These are phyloP conservation scores for Trichoderma gracile DNA, from an alignment of 2,329 filamentous ascomycete genomes.

Conservation along the genomic window DNA sequence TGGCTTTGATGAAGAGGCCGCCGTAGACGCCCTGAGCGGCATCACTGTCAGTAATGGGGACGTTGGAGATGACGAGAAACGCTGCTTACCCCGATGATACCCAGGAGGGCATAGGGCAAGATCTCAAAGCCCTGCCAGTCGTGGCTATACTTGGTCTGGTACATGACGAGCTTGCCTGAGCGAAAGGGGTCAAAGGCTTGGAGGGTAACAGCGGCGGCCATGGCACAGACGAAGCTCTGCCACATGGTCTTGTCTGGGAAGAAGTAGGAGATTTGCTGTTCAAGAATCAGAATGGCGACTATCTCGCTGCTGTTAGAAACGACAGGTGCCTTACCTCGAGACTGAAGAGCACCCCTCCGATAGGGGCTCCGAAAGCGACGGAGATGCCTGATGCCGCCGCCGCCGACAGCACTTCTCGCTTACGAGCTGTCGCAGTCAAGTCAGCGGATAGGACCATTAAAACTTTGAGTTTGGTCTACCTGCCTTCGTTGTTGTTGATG, in stretches of 20 bases:
- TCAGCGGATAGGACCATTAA: background rate
- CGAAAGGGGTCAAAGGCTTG: conserved; percentile 93
- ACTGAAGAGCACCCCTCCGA: conserved; percentile 92
- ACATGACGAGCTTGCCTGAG: conserved; percentile 91
- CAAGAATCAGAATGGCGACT: background rate
- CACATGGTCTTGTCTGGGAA: conserved; percentile 99
- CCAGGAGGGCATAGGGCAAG: conserved; percentile 81
- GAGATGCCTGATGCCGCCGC: conserved; percentile 91
- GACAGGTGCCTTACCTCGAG: conserved; percentile 63
- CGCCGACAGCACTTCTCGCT: conserved; percentile 88
- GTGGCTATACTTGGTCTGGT: conserved; percentile 89
- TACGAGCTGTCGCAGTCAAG: conserved; percentile 63
- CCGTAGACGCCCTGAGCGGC: conserved; percentile 76
- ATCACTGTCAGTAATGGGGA: background rate
- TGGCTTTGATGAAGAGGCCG: conserved; percentile 89
- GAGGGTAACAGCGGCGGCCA: conserved; percentile 94
- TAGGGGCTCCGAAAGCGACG: conserved; percentile 90
- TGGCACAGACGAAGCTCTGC: conserved; percentile 98
- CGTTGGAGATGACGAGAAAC: background rate
- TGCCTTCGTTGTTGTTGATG: conserved; percentile 85
- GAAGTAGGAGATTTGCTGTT: conserved; percentile 89
- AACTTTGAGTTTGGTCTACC: conserved; percentile 22
- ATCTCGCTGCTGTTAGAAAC: background rate
- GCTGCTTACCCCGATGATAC: conserved; percentile 68
- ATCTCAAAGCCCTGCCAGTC: conserved; percentile 96